These are phyloP conservation scores for Penicillium sp. DNA, from an alignment of 2,329 filamentous ascomycete species.

Conservation along the genomic window DNA sequence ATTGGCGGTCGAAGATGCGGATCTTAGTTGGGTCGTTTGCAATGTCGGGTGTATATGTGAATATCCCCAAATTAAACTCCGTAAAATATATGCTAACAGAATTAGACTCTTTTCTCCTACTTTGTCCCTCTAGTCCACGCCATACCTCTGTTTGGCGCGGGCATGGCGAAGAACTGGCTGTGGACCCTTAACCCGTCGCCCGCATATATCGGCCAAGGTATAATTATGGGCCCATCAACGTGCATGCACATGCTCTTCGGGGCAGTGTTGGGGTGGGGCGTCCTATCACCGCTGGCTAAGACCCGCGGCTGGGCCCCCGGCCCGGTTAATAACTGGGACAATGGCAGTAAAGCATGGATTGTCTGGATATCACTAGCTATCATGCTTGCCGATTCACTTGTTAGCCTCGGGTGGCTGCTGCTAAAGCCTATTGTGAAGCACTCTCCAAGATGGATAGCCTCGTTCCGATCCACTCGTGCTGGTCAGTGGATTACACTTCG, in stretches of 20 bases:
- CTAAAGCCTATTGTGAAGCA: slow-evolving; percentile 61
- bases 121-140: slow-evolving; percentile 83
- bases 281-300: slow-evolving; percentile 88
- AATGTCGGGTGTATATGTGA: slow-evolving; percentile 57
- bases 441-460: slow-evolving; percentile 38
- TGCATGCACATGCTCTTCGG: slow-evolving; percentile 95
- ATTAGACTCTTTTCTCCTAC: slow-evolving; percentile 78
- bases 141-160: slow-evolving; percentile 78
- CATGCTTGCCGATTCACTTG: slow-evolving; percentile 90
- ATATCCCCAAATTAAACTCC: slow-evolving; percentile 8
- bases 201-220: slow-evolving; percentile 95
- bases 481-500: slow-evolving; percentile 30
- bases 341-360: slow-evolving; percentile 96
- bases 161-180: slow-evolving; percentile 76
- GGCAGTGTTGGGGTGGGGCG: slow-evolving; percentile 82
- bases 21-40: slow-evolving; percentile 60
- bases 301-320: slow-evolving; percentile 85
- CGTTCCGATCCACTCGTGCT: slow-evolving; percentile 31
- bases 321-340: slow-evolving; percentile 81
- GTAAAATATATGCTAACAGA: slow-evolving; percentile 15
- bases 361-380: slow-evolving; percentile 95
- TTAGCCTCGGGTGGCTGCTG: slow-evolving; percentile 80
- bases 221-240: slow-evolving; percentile 96
- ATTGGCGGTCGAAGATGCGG: slow-evolving; percentile 64
- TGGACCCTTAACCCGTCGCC: slow-evolving; percentile 96